Evolutionary conservation across 148 eudicot genomes (phyloP).

Genomic region (Amaranthus palmeri): DNA sequence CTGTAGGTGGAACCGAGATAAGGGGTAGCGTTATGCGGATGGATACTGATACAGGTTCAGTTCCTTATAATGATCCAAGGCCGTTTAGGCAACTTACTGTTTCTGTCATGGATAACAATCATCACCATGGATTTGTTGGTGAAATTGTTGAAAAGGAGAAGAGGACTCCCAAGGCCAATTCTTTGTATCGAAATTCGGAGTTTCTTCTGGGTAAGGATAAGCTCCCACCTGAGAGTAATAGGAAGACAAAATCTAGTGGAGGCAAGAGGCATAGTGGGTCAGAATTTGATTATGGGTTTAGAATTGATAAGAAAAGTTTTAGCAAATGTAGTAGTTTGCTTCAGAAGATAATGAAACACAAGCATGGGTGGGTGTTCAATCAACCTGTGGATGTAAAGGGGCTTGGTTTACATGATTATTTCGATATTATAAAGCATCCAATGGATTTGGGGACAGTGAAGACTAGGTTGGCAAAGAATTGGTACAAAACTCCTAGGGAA

Average conservation of each 20-base stretch:
- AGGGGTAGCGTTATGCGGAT: too few species aligned
- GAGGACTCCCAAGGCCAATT: constrained; percentile 91
- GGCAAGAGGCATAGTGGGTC: constrained; percentile 35
- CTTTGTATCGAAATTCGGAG: constrained; percentile 61
- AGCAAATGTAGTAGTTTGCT: constrained; percentile 65
- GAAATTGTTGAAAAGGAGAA: constrained; percentile 75
- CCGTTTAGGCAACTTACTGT: too few species aligned
- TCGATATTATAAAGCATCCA: constrained; percentile 74
- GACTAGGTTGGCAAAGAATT: constrained; percentile 52
- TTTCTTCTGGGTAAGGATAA: constrained; percentile 73
- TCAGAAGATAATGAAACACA: constrained; percentile 76
- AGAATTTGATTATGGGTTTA: constrained; percentile 34
- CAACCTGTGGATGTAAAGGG: constrained; percentile 69
- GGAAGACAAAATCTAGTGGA: constrained; percentile 43
- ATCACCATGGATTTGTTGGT: constrained; percentile 28
- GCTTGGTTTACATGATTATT: constrained; percentile 71
- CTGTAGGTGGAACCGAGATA: constrained; percentile 7
- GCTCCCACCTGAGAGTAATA: constrained; percentile 70
- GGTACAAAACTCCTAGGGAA: constrained; percentile 76
- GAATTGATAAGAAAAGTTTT: constrained; percentile 50
- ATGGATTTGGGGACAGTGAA: constrained; percentile 94
- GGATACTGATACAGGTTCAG: too few species aligned
- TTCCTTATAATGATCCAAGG: too few species aligned
- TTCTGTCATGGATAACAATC: constrained; percentile 11
- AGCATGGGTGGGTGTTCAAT: constrained; percentile 83